These are phyloP conservation scores for Golubevia pallescens DNA, from an alignment of 1,284 basidiomycete genomes.

Conservation along the genomic window DNA sequence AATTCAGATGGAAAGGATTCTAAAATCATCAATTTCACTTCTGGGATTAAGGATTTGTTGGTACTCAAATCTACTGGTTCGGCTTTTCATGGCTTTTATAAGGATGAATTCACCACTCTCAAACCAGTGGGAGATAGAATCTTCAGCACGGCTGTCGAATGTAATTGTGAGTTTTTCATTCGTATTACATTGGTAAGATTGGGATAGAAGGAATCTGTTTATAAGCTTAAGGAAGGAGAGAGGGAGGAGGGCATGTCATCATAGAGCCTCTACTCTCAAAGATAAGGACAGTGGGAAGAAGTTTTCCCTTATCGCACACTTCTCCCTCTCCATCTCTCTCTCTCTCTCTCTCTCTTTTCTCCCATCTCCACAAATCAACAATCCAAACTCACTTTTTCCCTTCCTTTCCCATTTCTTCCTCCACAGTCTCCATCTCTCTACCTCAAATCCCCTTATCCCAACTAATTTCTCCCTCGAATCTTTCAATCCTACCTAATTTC, in stretches of 20 bases:
- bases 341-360: neutral
- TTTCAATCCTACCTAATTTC: slow-evolving; percentile 52
- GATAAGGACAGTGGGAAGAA: too few species aligned
- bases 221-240: too few species aligned
- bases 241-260: too few species aligned
- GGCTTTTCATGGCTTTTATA: slow-evolving; percentile 48
- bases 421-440: slow-evolving; percentile 70
- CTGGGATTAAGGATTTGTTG: slow-evolving; percentile 46
- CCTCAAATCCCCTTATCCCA: slow-evolving; percentile 68
- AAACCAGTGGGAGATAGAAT: slow-evolving; percentile 50
- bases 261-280: slow-evolving; percentile 16
- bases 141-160: slow-evolving; percentile 57
- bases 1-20: neutral
- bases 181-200: slow-evolving; percentile 80
- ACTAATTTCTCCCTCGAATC: slow-evolving; percentile 67
- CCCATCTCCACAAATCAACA: neutral
- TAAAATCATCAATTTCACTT: slow-evolving; percentile 23
- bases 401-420: slow-evolving; percentile 70
- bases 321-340: slow-evolving; percentile 76
- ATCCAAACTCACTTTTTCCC: neutral
- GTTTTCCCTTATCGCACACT: slow-evolving; percentile 61
- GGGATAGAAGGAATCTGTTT: neutral
- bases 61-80: slow-evolving; percentile 50
- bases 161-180: slow-evolving; percentile 21
- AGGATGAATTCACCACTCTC: slow-evolving; percentile 49